phyloP scores from a whole-genome alignment of 164 flowering plant species.

The Annona squamosa region DNA sequence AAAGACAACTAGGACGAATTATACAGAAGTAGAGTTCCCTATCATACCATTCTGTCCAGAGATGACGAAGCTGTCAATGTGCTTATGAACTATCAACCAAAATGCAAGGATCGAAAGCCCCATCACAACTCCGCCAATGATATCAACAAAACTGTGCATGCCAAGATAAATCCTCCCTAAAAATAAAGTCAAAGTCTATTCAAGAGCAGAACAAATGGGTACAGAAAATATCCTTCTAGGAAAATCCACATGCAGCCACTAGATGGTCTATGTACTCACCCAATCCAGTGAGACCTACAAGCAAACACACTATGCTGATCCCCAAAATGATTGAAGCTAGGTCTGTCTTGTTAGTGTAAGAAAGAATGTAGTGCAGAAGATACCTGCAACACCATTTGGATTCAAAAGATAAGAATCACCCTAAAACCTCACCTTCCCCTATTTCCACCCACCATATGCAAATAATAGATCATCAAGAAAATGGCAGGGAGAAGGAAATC shows the following conservation, averaged over 20 bases:
- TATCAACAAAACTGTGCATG: conserved; percentile 89
- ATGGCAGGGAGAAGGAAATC: background rate
- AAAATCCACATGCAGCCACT: conserved; percentile 1
- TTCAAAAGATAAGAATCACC: background rate
- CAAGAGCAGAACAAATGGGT: background rate
- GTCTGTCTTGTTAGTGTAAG: conserved; percentile 27
- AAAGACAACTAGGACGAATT: background rate
- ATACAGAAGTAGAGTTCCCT: background rate
- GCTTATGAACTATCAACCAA: conserved; percentile 62
- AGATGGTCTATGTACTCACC: conserved; percentile 32
- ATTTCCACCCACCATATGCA: background rate
- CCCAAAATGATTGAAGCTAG: conserved; percentile 26
- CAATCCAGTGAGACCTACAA: conserved; percentile 57
- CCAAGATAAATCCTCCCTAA: conserved; percentile 97
- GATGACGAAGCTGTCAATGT: conserved; percentile 57
- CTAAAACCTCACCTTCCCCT: background rate
- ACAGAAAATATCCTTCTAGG: background rate
- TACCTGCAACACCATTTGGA: conserved; percentile 38
- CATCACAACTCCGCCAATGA: conserved; percentile 60
- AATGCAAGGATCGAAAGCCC: conserved; percentile 63
- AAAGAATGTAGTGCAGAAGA: conserved; percentile 46
- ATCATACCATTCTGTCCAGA: conserved; percentile 79
- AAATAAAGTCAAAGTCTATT: conserved; percentile 22
- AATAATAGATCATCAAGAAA: conserved; percentile 1
- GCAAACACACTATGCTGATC: conserved; percentile 35